Evolutionary conservation across 2,329 filamentous ascomycete species (phyloP).

Genomic region (Penicillium olsonii): DNA sequence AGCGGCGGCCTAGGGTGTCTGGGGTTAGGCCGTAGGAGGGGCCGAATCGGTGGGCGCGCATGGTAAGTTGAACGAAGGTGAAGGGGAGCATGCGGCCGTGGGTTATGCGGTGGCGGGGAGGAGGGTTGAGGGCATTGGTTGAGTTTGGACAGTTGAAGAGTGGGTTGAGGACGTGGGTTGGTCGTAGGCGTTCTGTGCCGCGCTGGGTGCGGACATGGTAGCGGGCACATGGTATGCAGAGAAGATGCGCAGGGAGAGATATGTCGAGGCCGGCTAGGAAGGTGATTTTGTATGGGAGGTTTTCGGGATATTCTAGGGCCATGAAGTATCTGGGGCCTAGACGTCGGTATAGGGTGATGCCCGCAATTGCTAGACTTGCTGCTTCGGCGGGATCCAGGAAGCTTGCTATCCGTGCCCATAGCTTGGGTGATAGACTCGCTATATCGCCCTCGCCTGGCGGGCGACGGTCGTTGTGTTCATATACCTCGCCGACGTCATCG

Average conservation of each 20-base stretch:
- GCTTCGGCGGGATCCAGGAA: conserved; percentile 49
- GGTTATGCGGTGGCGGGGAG: conserved; percentile 56
- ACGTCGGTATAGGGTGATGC: conserved; percentile 47
- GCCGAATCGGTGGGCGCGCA: conserved; percentile 52
- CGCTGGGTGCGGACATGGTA: conserved; percentile 58
- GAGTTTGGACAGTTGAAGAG: conserved; percentile 59
- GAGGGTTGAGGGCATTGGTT: conserved; percentile 48
- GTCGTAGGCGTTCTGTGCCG: conserved; percentile 56
- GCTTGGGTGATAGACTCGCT: conserved; percentile 44
- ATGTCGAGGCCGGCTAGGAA: conserved; percentile 57
- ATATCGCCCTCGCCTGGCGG: conserved; percentile 46
- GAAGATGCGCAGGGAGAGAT: conserved; percentile 56
- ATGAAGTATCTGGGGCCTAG: conserved; percentile 46
- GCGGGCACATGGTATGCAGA: conserved; percentile 59
- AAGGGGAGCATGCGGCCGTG: conserved; percentile 59
- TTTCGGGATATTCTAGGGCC: conserved; percentile 44
- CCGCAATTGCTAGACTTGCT: conserved; percentile 53
- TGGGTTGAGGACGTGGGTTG: conserved; percentile 57
- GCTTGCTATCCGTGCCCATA: conserved; percentile 50
- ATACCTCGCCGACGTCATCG: conserved; percentile 21
- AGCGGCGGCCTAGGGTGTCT: conserved; percentile 54
- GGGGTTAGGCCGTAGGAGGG: conserved; percentile 51
- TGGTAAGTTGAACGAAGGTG: conserved; percentile 59
- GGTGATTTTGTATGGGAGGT: conserved; percentile 48
- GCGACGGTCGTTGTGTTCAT: conserved; percentile 23